phyloP scores from a whole-genome alignment of 2,329 filamentous ascomycete species.

The Nothophaeocryptopus gaeumannii region DNA sequence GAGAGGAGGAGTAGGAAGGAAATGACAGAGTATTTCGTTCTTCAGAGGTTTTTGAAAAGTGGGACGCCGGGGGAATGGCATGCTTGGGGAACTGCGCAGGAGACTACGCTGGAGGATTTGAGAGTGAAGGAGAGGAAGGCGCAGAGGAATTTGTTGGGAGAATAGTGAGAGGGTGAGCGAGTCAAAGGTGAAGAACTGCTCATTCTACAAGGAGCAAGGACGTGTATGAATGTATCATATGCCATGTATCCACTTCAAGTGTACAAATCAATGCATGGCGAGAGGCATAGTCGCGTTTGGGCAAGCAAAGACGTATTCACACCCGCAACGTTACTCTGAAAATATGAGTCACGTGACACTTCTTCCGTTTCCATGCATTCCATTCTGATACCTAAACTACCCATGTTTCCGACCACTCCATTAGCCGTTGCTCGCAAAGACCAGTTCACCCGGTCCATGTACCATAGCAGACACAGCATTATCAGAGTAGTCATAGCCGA shows the following conservation, averaged over 20 bases:
- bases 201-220: neutral
- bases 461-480: constrained; percentile 3
- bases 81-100: constrained; percentile 49
- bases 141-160: constrained; percentile 11
- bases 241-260: neutral
- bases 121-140: constrained; percentile 24
- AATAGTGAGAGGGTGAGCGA: neutral
- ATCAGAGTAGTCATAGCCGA: constrained; percentile 8
- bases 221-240: neutral
- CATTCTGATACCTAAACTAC: constrained; percentile 9
- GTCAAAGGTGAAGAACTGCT: neutral
- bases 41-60: constrained; percentile 45
- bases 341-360: neutral
- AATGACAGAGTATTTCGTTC: constrained; percentile 50
- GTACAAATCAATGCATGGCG: neutral
- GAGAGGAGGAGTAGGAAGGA: constrained; percentile 38
- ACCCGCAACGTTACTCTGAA: neutral
- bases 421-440: constrained; percentile 1
- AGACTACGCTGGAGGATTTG: constrained; percentile 42
- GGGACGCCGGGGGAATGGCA: constrained; percentile 47
- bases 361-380: neutral
- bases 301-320: neutral
- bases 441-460: constrained; percentile 5
- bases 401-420: too few relatives aligned
- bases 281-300: neutral